Evolutionary conservation across 345 rosid species (phyloP), one percentile per base, ranked within the genome.

Genomic region (Gossypium mustelinum): DNA sequence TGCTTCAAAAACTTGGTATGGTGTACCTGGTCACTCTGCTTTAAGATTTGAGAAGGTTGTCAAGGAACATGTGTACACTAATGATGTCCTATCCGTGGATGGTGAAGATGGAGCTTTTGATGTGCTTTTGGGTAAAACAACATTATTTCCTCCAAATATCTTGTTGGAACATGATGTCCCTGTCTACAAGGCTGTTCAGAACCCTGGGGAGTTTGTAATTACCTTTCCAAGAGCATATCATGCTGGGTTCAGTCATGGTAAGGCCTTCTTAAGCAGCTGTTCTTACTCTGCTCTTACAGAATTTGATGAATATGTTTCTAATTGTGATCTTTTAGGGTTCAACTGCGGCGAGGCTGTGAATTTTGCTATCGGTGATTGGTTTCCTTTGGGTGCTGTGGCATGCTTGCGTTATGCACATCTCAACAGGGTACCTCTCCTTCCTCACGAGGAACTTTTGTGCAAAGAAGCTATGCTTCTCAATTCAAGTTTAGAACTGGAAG

Each of bases 331-430:
- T 85, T 48, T 67, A 96, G 99, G 99, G 60, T 96, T 96, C 78
- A 96, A 96, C 80, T 96, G 99, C 79, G 99, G 99, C 1, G 99
- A 96, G 89, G 99, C 99, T 73, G 99, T 96, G 81, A 96, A 96
- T 82, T 96, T 96, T 84, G 99, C 98, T 27, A 90, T 87, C 84
- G 92, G 93, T 57, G 97, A 96, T 78, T 96, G 99, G 99, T 96
- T 96, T 84, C 92, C 94, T 76, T 81, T 90, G 69, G 98, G 99
- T 75, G 94, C 99, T 69, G 82, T 94, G 27, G 97, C 99, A 44
- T 92, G 98, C 81, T 79, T 85, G 79, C 97, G 98, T 5, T 96
- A 96, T 87, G 97, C 97, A 55, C 87, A 84, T 77, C 97, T 96
- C 24, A 94, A 88, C 81, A 87, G 97, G 86, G 79, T 89, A 79